Evolutionary conservation across 768 basidiomycete species (phyloP), one percentile per base, ranked within the genome.

Genomic region (Obba rivulosa): DNA sequence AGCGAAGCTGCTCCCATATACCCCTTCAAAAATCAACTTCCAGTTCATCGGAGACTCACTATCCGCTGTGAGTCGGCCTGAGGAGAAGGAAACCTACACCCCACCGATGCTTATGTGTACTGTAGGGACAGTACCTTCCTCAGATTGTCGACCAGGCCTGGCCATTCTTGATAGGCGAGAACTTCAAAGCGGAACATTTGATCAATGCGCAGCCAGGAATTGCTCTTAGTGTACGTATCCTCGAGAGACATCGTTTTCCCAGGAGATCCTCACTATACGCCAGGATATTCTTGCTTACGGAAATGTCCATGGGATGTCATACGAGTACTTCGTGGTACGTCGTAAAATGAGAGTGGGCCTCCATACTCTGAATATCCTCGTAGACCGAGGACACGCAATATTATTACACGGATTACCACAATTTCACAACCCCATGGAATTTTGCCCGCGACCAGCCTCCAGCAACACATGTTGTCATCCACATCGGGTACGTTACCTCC

Each of bases 21-120:
- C 56, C 5, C 75, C 75, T 0, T 72, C 73, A 3, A 65, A 66
- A 31, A 59, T 79, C 10, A 59, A 64, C 1, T 78, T 80, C 51
- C 77, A 79, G 53, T 78, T 79, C 56, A 78, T 82, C 37, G 79
- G 79, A 0, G 78, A 81, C 55, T 79, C 78, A 2, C 59, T 79
- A 5, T 79, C 78, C 14, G 74, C 78, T 40, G 78, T 79, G 55
- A 31, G 53, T 17, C n/a, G n/a, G n/a, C n/a, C n/a, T n/a, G n/a
- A n/a, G n/a, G n/a, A n/a, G n/a, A n/a, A n/a, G n/a, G n/a, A n/a
- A n/a, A n/a, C n/a, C n/a, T n/a, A n/a, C n/a, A n/a, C n/a, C n/a
- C n/a, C n/a, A n/a, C n/a, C n/a, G n/a, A n/a, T 31, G 28, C 28
- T 5, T 7, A 31, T 31, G 13, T 31, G 28, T 31, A 31, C 28